Evolutionary conservation across 2,329 filamentous ascomycete genomes (phyloP), one percentile per base, ranked within the genome.

Genomic region (Aspergillus uvarum): DNA sequence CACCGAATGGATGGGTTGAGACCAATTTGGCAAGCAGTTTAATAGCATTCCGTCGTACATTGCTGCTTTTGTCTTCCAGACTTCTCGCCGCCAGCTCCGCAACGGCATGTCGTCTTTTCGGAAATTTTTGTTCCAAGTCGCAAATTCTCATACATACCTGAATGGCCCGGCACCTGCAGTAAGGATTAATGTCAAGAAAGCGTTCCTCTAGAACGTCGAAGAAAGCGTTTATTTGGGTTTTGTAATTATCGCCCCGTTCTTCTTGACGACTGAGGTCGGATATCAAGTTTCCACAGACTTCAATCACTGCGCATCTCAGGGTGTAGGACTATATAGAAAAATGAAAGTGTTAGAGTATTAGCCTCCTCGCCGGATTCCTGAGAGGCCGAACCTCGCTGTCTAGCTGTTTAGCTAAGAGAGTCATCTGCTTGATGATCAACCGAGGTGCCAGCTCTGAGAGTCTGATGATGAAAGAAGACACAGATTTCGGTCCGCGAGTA

Each of bases 371-470:
- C 5, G 19, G 26, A 22, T 49, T 11, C 19, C 44, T n/a, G 21
- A n/a, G 21, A n/a, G 19, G 31, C 16, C n/a, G 44, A 80, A 90
- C 89, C 80, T 99, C 95, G 81, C 92, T 97, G 71, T 99, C 95
- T 16, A 99, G 82, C 68, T 98, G 89, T 75, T 97, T 98, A 11
- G 94, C 92, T 35, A 99, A 82, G 74, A 96, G 86, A 2, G 92
- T 96, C 87, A 99, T 96, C 74, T 99, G 94, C 78, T 96, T 97
- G 70, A 97, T 96, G 58, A 99, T 93, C 24, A 97, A 80, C 62
- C 93, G 87, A 4, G 96, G 95, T 3, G 91, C 90, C 61, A 99
- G 83, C 74, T 98, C 95, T 0, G 95, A 98, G 29, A 99, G 84
- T 72, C 94, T 96, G 59, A 93, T 85, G 67, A 99, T 90, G 71